These are phyloP conservation scores for Annulohypoxylon maeteangense DNA, from an alignment of 495 filamentous ascomycete species.

Conservation along the genomic window DNA sequence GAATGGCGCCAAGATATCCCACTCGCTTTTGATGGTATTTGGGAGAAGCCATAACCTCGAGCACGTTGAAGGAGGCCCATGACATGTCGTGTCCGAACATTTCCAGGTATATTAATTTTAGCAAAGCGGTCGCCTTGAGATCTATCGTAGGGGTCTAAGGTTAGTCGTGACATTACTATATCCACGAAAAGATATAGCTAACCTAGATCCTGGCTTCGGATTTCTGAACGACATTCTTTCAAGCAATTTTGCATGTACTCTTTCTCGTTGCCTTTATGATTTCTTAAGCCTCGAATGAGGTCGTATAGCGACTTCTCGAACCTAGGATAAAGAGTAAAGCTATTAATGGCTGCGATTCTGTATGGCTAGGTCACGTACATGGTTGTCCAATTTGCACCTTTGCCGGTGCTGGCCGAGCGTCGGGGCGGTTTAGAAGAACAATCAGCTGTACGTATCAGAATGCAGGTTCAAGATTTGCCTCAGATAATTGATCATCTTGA, in stretches of 20 bases:
- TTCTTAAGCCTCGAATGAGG: conserved; percentile 94
- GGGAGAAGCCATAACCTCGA: conserved; percentile 96
- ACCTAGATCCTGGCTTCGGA: conserved; percentile 93
- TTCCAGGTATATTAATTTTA: conserved; percentile 96
- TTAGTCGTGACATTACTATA: conserved; percentile 34
- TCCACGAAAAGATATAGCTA: conserved; percentile 36
- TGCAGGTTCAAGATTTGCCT: conserved; percentile 15
- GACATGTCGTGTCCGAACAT: conserved; percentile 99
- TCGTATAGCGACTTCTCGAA: conserved; percentile 99
- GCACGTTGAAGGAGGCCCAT: conserved; percentile 97
- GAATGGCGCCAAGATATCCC: conserved; percentile 94
- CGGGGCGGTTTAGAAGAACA: conserved; percentile 9
- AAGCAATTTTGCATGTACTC: conserved; percentile 91
- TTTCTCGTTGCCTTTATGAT: conserved; percentile 91
- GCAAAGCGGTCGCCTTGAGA: conserved; percentile 91
- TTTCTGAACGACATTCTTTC: conserved; percentile 93
- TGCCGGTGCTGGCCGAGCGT: conserved; percentile 26
- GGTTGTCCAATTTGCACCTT: conserved; percentile 36
- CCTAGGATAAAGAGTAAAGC: conserved; percentile 62
- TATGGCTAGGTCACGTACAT: conserved; percentile 39
- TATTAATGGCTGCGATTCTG: conserved; percentile 6
- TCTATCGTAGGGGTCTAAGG: conserved; percentile 61
- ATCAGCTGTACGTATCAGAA: conserved; percentile 28
- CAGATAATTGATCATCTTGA: conserved; percentile 38
- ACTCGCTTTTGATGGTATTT: conserved; percentile 96